Evolutionary conservation across 148 eudicot species (phyloP).

Genomic region (Spergularia marina): DNA sequence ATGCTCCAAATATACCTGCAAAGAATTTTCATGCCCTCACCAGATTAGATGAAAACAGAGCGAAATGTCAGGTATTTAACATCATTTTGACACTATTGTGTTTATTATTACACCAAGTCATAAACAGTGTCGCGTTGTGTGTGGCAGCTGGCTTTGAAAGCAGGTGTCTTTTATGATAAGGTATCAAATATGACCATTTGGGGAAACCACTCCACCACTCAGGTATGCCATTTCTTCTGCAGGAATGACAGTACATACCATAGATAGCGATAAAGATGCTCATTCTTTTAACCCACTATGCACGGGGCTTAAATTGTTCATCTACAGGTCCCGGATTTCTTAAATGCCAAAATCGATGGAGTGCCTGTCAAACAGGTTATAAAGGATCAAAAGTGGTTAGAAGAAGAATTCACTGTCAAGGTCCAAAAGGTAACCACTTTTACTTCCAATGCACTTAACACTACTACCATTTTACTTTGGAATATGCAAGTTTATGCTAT

Average conservation of each 20-base stretch:
- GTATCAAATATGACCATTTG: slow-evolving; percentile 96
- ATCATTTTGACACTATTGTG: no score
- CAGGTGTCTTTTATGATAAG: slow-evolving; percentile 94
- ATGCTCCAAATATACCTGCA: slow-evolving; percentile 96
- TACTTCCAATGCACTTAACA: neutral
- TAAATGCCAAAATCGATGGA: slow-evolving; percentile 86
- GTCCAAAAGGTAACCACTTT: slow-evolving; percentile 67
- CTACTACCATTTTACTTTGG: neutral
- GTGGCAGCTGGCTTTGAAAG: slow-evolving; percentile 87
- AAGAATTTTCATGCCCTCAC: slow-evolving; percentile 96
- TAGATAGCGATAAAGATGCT: no score
- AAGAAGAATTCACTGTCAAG: slow-evolving; percentile 79
- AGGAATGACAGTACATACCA: neutral
- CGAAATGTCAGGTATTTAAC: slow-evolving; percentile 83
- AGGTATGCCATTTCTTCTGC: slow-evolving; percentile 34
- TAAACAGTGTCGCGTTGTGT: slow-evolving; percentile 4
- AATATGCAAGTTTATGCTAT: neutral
- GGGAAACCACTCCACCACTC: slow-evolving; percentile 99
- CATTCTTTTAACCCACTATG: neutral
- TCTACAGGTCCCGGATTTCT: slow-evolving; percentile 84
- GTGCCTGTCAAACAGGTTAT: slow-evolving; percentile 83
- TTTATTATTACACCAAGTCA: neutral
- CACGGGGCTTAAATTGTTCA: neutral
- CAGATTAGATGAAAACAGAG: slow-evolving; percentile 95
- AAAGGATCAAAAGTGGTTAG: slow-evolving; percentile 85